phyloP scores from a whole-genome alignment of 2,329 filamentous ascomycete species.

The Cladosporium sphaerospermum region DNA sequence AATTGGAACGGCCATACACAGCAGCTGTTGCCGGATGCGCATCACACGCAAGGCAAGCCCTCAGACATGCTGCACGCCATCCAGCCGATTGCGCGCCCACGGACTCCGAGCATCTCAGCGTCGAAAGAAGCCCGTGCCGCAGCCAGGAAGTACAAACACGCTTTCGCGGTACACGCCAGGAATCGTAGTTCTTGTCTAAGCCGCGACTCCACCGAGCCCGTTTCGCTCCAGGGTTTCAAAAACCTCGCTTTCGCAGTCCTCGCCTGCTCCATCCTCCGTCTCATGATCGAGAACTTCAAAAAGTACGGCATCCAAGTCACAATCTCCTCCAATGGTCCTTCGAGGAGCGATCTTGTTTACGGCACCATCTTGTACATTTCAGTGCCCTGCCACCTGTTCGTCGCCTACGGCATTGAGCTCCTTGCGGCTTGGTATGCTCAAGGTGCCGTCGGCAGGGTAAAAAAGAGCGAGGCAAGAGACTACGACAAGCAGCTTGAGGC shows the following conservation, averaged over 20 bases:
- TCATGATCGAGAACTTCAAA: conserved; percentile 90
- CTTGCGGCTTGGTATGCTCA: conserved; percentile 75
- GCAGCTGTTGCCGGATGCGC: background rate
- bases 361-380: conserved; percentile 75
- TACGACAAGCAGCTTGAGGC: conserved; percentile 51
- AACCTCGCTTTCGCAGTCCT: conserved; percentile 91
- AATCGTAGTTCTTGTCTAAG: conserved; percentile 73
- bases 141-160: conserved; percentile 75
- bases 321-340: conserved; percentile 72
- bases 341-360: conserved; percentile 66
- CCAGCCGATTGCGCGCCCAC: background rate
- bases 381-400: conserved; percentile 83
- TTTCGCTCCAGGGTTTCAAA: conserved; percentile 58
- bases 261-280: conserved; percentile 88
- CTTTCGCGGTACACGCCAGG: conserved; percentile 74
- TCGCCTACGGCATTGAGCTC: conserved; percentile 84
- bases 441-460: conserved; percentile 54
- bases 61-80: background rate
- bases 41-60: background rate
- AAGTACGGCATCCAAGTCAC: conserved; percentile 97
- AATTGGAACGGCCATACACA: background rate
- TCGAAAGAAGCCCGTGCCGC: conserved; percentile 7
- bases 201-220: conserved; percentile 63
- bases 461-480: conserved; percentile 45
- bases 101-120: conserved; percentile 7